These are phyloP conservation scores for Krasilnikovozyma curviuscula DNA, from an alignment of 768 basidiomycete species.

Conservation along the genomic window DNA sequence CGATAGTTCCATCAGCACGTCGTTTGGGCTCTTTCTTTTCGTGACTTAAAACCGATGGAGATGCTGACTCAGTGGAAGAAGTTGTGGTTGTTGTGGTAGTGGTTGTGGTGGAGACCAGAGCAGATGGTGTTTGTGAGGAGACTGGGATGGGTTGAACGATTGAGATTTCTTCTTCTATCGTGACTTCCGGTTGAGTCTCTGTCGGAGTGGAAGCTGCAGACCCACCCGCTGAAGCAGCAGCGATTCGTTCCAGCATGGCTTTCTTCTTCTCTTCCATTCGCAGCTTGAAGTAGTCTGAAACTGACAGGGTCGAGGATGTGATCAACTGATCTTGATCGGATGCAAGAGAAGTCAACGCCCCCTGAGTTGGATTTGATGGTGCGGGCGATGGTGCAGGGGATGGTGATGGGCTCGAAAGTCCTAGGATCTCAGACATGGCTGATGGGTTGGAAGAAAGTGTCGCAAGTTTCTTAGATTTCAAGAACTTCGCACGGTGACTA, in stretches of 20 bases:
- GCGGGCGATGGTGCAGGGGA: neutral
- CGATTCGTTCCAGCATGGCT: neutral
- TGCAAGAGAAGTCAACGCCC: neutral
- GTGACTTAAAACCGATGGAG: too few species aligned
- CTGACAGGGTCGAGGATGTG: neutral
- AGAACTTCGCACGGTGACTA: conserved; percentile 9
- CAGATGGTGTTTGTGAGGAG: neutral
- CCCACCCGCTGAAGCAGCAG: neutral
- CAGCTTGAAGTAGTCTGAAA: conserved; percentile 11
- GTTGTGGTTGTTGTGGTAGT: neutral
- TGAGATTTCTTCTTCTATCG: neutral
- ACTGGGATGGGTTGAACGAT: neutral
- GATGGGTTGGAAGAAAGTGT: neutral
- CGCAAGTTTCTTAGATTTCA: conserved; percentile 4
- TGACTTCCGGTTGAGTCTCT: neutral
- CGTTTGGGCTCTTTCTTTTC: too few species aligned
- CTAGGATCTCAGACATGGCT: conserved; percentile 10
- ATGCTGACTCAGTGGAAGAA: too few species aligned
- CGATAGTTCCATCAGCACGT: too few species aligned
- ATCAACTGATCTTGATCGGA: conserved; percentile 2
- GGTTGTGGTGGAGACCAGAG: neutral
- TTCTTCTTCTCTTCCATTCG: conserved; percentile 12
- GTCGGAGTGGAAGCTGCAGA: neutral
- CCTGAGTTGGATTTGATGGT: neutral
- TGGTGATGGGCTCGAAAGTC: neutral